Percentiles rank a stretch among this genome's conserved stretches.
Conservation (phyloP, 2,329 filamentous ascomycete genomes). For the Tolypocladium ophioglossoides region DNA sequence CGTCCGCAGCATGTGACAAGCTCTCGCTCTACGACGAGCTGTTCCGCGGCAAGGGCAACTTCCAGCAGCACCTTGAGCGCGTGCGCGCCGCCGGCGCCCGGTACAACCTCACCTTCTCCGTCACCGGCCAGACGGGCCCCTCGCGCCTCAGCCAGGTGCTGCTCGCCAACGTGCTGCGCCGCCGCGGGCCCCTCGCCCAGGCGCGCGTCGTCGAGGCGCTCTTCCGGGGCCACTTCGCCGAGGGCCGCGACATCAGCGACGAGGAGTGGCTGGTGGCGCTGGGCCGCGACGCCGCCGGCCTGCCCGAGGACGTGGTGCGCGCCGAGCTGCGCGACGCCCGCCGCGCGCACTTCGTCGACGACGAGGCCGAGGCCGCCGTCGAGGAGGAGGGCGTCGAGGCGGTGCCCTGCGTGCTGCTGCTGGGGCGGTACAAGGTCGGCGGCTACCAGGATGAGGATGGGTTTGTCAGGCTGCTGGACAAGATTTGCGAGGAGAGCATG, state of each 20-base stretch:
- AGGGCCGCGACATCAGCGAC: constrained; percentile 30
- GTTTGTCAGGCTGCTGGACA: constrained; percentile 57
- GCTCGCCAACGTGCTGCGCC: constrained; percentile 27
- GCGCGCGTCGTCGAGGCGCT: constrained; percentile 29
- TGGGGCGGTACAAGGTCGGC: constrained; percentile 55
- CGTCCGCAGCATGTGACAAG: constrained; percentile 25
- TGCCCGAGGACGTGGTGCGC: constrained; percentile 16
- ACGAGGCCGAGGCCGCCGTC: constrained; percentile 16
- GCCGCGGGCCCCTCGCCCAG: constrained; percentile 21
- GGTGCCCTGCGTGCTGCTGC: constrained; percentile 65
- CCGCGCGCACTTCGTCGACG: constrained; percentile 17
- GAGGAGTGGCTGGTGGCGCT: constrained; percentile 24
- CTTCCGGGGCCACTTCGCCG: constrained; percentile 30
- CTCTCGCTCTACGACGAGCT: constrained; percentile 21
- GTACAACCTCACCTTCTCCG: constrained; percentile 29
- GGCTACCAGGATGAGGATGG: constrained; percentile 59
- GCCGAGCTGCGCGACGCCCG: constrained; percentile 18
- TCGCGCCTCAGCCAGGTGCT: constrained; percentile 36
- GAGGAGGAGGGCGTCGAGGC: constrained; percentile 39
- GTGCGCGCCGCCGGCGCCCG: constrained; percentile 19
- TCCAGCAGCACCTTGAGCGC: constrained; percentile 17
- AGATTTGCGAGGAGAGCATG: constrained; percentile 25
- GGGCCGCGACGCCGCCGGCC: constrained; percentile 19
- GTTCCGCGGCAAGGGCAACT: constrained; percentile 15
- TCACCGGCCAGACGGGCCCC: constrained; percentile 31